Base-by-base conservation (phyloP, 169 alveolate species). In the Amoebophrya sp. region DNA sequence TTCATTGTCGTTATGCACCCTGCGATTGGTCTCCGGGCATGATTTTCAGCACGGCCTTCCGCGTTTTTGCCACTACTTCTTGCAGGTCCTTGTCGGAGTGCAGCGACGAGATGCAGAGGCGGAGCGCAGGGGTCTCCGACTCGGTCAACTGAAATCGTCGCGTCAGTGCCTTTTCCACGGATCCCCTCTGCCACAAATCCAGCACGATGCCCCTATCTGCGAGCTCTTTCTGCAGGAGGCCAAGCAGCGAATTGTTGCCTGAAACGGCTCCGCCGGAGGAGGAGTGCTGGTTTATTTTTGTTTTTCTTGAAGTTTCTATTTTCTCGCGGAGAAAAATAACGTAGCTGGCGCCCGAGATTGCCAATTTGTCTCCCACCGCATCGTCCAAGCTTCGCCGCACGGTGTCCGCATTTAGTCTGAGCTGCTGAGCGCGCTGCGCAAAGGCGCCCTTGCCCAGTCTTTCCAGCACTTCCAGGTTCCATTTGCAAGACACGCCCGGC, bases 401-500 rank as follows among this genome's bases (percentile, higher is more conserved):
- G n/a, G n/a, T n/a, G n/a, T n/a, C n/a, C n/a, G n/a, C n/a, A n/a
- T n/a, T n/a, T n/a, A n/a, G n/a, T n/a, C 66, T 12, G 18, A 47
- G 66, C 7, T 47, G 7, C 66, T 47, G 18, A 47, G 66, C 66
- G 66, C 66, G 29, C 66, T 7, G 7, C 66, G 66, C 7, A 18
- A 7, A 12, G 66, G 7, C 66, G 29, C 66, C 29, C 66, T 47
- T 47, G n/a, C n/a, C 66, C 66, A 47, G 18, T 18, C 7, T 47
- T 7, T 47, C 66, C 29, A 47, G 66, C 7, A 47, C 66, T 18
- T 47, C 66, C 18, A 47, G 66, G 29, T 18, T 18, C 66, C 66
- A 89, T 40, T 89, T 89, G 66, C 91, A 89, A 10, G 91, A 89
- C 10, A 54, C 91, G 7, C 77, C 77, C 0, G 91, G 91, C 38